Conservation (phyloP, 352 stramenopile species). For the Phytophthora hybrid region DNA sequence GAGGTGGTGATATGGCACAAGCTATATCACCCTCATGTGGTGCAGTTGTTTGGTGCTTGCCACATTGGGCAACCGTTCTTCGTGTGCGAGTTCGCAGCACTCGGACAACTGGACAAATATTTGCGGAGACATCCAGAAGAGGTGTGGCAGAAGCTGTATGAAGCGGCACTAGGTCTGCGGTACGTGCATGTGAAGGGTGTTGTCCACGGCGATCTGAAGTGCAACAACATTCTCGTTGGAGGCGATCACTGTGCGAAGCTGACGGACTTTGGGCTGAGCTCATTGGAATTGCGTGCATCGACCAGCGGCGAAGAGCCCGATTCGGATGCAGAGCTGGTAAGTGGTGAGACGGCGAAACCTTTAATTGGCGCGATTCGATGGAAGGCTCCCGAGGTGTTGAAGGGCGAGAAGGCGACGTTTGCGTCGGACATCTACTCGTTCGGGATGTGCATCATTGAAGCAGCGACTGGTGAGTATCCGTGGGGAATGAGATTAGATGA, state of each 20-base stretch:
- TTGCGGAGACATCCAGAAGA: neutral
- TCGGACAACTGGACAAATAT: neutral
- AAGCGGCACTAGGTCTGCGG: neutral
- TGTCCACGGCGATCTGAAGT: neutral
- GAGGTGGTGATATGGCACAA: slow-evolving; percentile 12
- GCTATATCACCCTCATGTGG: neutral
- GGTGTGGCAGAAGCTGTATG: neutral
- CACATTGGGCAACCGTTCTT: slow-evolving; percentile 8
- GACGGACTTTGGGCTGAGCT: neutral
- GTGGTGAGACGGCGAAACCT: too few relatives aligned
- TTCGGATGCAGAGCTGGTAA: too few relatives aligned
- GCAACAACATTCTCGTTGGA: neutral
- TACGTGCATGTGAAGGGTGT: neutral
- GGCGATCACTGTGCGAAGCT: neutral
- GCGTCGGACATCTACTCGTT: too few relatives aligned
- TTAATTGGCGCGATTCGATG: too few relatives aligned
- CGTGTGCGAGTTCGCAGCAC: neutral
- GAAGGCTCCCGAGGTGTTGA: too few relatives aligned
- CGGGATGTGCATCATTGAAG: too few relatives aligned
- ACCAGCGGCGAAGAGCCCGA: too few relatives aligned
- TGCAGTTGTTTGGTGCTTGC: neutral
- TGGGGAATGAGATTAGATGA: too few relatives aligned
- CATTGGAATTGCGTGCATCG: too few relatives aligned
- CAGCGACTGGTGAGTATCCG: too few relatives aligned
- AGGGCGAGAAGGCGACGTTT: too few relatives aligned